Conservation (phyloP, 192 early-diverging fungal genomes). For the Podila verticillata region DNA sequence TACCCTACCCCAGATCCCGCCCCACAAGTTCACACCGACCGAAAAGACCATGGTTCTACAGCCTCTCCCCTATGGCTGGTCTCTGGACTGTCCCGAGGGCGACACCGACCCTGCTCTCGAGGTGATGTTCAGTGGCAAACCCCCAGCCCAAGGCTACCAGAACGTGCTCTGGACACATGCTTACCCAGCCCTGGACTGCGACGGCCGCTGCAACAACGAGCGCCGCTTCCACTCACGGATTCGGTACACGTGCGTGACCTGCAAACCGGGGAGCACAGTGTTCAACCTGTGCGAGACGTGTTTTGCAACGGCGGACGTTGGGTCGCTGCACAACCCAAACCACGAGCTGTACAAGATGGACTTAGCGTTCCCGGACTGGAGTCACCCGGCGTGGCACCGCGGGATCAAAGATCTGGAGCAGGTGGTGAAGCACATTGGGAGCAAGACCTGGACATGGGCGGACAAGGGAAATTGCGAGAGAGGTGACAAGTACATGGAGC, state of each 20-base stretch:
- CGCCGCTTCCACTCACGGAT: neutral
- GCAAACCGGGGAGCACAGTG: neutral
- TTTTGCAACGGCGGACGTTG: neutral
- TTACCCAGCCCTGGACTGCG: neutral
- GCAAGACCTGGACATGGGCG: neutral
- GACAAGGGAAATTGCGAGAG: neutral
- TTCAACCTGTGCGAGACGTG: neutral
- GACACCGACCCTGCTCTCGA: neutral
- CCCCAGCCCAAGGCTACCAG: neutral
- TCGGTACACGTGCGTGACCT: neutral
- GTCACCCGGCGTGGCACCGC: neutral
- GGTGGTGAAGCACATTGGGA: neutral
- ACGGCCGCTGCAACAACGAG: neutral
- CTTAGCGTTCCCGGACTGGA: constrained; percentile 1
- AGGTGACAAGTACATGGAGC: neutral
- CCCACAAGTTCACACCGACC: too few species aligned
- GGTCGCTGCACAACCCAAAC: neutral
- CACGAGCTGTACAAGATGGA: constrained; percentile 1
- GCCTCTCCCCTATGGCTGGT: neutral
- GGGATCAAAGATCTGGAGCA: neutral
- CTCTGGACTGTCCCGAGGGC: neutral
- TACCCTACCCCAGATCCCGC: too few species aligned
- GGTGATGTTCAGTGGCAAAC: neutral
- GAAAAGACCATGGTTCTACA: neutral
- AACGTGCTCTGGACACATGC: neutral